These are phyloP conservation scores for Fraxinus excelsior DNA, from an alignment of 257 asterid genomes.

Conservation along the genomic window DNA sequence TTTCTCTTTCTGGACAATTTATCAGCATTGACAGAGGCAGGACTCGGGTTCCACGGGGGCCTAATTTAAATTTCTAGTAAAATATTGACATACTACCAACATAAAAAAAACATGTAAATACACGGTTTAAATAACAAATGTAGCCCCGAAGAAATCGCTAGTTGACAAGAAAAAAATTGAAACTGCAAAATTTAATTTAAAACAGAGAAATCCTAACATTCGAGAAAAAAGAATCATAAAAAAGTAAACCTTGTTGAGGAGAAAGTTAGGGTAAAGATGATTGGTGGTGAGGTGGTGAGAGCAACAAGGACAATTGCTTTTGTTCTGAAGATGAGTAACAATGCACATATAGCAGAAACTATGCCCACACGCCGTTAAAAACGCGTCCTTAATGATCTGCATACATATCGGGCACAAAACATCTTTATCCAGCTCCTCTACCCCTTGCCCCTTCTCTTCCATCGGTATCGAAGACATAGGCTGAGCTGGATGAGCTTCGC, in stretches of 20 bases:
- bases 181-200: neutral
- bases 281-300: slow-evolving; percentile 66
- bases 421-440: slow-evolving; percentile 56
- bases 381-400: slow-evolving; percentile 87
- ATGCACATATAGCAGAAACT: slow-evolving; percentile 93
- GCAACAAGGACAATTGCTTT: slow-evolving; percentile 92
- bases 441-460: slow-evolving; percentile 30
- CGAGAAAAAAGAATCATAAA: neutral
- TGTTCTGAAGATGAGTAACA: slow-evolving; percentile 76
- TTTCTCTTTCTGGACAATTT: neutral
- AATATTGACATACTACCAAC: neutral
- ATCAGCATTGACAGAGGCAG: too few species aligned
- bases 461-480: slow-evolving; percentile 11
- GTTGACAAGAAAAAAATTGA: neutral
- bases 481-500: slow-evolving; percentile 29
- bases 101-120: neutral
- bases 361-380: slow-evolving; percentile 85
- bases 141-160: slow-evolving; percentile 1
- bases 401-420: slow-evolving; percentile 91
- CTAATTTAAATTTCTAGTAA: neutral
- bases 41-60: too few species aligned
- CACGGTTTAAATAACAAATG: neutral
- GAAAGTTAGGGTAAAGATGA: slow-evolving; percentile 84
- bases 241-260: slow-evolving; percentile 71
- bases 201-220: neutral